Evolutionary conservation across 2,329 filamentous ascomycete species (phyloP), one percentile per base, ranked within the genome.

Genomic region (Trichoderma gracile): DNA sequence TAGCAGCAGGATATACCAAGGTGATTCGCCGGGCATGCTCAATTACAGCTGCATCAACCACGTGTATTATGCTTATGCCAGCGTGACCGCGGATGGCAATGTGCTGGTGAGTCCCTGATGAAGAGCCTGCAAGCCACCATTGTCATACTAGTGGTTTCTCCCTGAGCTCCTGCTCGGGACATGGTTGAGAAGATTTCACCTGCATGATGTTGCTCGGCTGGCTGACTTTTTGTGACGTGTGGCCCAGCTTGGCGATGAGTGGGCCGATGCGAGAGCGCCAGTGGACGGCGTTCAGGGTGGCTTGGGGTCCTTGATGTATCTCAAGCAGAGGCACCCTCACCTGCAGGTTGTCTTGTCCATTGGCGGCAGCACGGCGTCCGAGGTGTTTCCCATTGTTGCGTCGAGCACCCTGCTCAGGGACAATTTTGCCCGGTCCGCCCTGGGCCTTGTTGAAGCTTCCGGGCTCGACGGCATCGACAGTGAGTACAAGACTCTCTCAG

Each of bases 11-110:
- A 85, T 92, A 69, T 92, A 93, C 77, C 82, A 84, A 64, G 85
- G 88, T 68, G 86, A 91, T 70, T 89, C 89, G 17, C 91, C 91
- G 0, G 90, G 86, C 1, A 86, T 86, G 63, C 79, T 94, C 72
- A 90, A 91, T 73, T 86, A 92, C 74, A 86, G 86, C 68, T 91
- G 89, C 71, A 87, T 94, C 71, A 93, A 89, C 69, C 89, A 92
- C 72, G 86, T 93, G 27, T 93, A 93, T 76, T 94, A 94, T 73
- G 90, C 91, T 14, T 93, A 91, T 83, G 90, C 90, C 65, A 90
- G 84, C 77, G 85, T 94, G 49, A 86, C 86, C 67, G 77, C 83
- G 57, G 89, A 93, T 73, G 91, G 91, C 56, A 86, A 85, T 60
- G 86, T 94, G 67, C 90, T 90, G 81, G 91, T 93, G 78, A 79